Conservation (phyloP, 2,329 filamentous ascomycete genomes). For the Parastagonospora nodorum region DNA sequence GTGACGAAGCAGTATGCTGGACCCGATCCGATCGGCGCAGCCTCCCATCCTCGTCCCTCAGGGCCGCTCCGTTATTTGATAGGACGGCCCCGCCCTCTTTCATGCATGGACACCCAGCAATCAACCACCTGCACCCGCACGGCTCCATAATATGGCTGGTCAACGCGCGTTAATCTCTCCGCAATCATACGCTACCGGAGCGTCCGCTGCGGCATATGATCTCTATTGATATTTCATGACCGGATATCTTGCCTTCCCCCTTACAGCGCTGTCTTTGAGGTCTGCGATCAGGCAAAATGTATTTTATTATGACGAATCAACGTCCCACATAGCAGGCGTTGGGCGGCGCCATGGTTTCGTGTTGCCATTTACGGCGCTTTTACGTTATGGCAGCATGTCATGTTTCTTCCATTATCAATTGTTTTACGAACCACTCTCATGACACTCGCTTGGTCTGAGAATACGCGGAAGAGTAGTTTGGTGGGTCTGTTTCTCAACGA, state of each 20-base stretch:
- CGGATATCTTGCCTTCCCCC: constrained; percentile 1
- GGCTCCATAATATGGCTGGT: constrained; percentile 9
- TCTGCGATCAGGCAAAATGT: constrained; percentile 1
- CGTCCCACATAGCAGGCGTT: constrained; percentile 6
- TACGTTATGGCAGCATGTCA: background rate
- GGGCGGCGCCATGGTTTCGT: constrained; percentile 5
- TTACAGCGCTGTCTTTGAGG: constrained; percentile 3
- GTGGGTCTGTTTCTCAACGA: background rate
- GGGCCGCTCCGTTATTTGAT: constrained; percentile 30
- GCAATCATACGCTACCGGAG: constrained; percentile 9
- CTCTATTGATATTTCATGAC: constrained; percentile 2
- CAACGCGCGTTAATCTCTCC: constrained; percentile 7
- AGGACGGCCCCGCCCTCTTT: constrained; percentile 19
- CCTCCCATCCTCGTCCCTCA: constrained; percentile 22
- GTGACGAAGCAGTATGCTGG: constrained; percentile 22
- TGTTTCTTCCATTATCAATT: background rate
- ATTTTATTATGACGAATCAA: constrained; percentile 7
- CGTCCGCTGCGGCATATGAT: constrained; percentile 5
- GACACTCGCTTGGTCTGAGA: constrained; percentile 9
- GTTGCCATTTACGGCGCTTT: background rate
- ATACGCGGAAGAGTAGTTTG: constrained; percentile 1
- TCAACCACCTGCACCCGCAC: constrained; percentile 22
- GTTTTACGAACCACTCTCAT: background rate
- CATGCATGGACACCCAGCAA: constrained; percentile 44
- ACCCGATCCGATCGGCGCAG: constrained; percentile 28